Evolutionary conservation across 768 basidiomycete genomes (phyloP).

Genomic region (Lentinus brumalis): DNA sequence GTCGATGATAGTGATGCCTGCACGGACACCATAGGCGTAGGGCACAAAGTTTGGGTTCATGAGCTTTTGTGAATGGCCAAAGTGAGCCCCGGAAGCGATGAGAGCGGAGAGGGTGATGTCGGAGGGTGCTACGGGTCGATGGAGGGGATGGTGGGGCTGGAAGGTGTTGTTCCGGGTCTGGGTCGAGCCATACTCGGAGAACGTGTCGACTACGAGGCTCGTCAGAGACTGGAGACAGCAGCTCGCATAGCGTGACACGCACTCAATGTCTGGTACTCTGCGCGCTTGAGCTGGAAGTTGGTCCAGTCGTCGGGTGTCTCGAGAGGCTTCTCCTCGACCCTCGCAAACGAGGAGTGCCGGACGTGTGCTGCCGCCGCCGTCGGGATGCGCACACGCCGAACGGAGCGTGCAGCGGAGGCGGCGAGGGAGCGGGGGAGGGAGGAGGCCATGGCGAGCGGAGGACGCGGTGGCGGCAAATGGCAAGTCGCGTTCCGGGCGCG

Average conservation of each 20-base stretch:
- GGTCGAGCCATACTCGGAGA: conserved; percentile 77
- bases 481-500: conserved; percentile 20
- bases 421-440: conserved; percentile 22
- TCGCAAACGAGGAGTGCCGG: conserved; percentile 13
- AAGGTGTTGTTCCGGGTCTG: conserved; percentile 67
- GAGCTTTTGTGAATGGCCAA: conserved; percentile 83
- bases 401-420: conserved; percentile 22
- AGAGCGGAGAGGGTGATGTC: conserved; percentile 86
- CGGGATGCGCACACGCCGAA: conserved; percentile 6
- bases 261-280: conserved; percentile 60
- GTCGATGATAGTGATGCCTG: conserved; percentile 91
- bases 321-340: conserved; percentile 30
- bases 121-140: conserved; percentile 57
- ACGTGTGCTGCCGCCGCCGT: conserved; percentile 3
- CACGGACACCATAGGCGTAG: conserved; percentile 90
- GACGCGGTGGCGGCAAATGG: conserved; percentile 36
- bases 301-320: conserved; percentile 65
- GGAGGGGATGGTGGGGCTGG: conserved; percentile 71
- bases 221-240: background rate
- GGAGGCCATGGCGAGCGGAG: conserved; percentile 27
- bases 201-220: conserved; percentile 52
- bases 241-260: conserved; percentile 14
- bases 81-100: conserved; percentile 89
- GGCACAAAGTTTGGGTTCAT: conserved; percentile 91
- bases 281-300: conserved; percentile 59